Evolutionary conservation across 768 basidiomycete species (phyloP), one percentile per base, ranked within the genome.

Genomic region (Rubroboletus satanas): DNA sequence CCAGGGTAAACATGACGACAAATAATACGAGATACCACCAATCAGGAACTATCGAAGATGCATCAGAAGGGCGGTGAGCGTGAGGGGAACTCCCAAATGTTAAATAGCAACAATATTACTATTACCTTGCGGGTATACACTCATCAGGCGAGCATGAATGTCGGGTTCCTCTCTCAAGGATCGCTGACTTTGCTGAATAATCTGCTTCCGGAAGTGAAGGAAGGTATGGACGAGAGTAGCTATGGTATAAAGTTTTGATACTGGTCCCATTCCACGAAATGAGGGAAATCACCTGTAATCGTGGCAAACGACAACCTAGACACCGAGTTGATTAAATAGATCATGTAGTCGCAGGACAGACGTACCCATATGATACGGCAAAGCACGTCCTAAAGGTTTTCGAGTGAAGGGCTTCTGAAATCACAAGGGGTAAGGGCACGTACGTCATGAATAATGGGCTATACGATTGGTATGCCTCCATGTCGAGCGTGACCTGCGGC

Each of bases 1-100:
- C 87, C 52, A 87, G 79, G 0, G 73, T 77, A 62, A 89, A 89
- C 82, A 87, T 87, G 56, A 83, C 78, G 79, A 52, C 18, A 71
- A 91, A 89, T 48, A 93, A 77, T 41, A 77, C 64, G 9, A 74
- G 67, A 67, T 92, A 93, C 91, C 91, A 93, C 90, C 88, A 92
- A 55, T 91, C 81, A 1, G 90, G 91, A 15, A 93, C 85, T 69
- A 87, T 33, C 8, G 12, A 38, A 9, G 46, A 41, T 8, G 45
- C 8, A 29, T 6, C 18, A 17, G 5, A 15, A 14, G 35, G 11
- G 7, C 11, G 21, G 11, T 50, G 7, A 63, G 38, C 18, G 33
- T 9, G 28, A 51, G 4, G 3, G 17, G n/a, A 39, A 21, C 17
- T 9, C 12, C 10, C 32, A 28, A 17, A 33, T 10, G 3, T 9